Evolutionary conservation across 2,329 filamentous ascomycete genomes (phyloP).

Genomic region (Arthrinium puccinioides): DNA sequence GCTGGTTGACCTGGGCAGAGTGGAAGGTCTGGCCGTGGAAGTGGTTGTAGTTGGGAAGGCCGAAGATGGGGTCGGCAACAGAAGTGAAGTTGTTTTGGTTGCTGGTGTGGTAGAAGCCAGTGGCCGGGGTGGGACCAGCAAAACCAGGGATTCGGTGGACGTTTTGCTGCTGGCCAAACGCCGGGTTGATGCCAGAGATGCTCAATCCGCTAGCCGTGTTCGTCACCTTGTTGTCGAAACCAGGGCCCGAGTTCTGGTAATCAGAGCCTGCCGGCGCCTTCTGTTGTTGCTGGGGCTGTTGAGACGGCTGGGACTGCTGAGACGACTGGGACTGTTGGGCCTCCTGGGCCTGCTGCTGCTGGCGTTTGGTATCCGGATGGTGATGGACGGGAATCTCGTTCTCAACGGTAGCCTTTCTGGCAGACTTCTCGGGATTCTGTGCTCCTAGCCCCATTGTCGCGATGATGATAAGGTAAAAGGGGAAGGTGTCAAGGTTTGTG

Average conservation of each 20-base stretch:
- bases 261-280: neutral
- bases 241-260: constrained; percentile 11
- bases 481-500: too few relatives aligned
- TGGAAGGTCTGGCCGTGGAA: neutral
- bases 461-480: neutral
- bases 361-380: neutral
- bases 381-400: constrained; percentile 2
- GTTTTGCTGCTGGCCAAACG: constrained; percentile 10
- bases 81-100: neutral
- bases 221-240: constrained; percentile 11
- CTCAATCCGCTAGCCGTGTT: constrained; percentile 11
- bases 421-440: constrained; percentile 1
- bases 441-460: neutral
- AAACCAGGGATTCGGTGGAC: constrained; percentile 10
- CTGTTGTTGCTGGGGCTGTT: neutral
- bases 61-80: neutral
- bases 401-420: constrained; percentile 4
- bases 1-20: neutral
- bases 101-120: neutral
- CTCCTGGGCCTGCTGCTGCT: neutral
- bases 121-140: neutral
- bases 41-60: neutral
- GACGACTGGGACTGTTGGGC: neutral
- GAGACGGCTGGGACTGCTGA: neutral
- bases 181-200: constrained; percentile 11